These are phyloP conservation scores for Pestalotiopsis sp. DNA, from an alignment of 2,329 filamentous ascomycete species.

Conservation along the genomic window DNA sequence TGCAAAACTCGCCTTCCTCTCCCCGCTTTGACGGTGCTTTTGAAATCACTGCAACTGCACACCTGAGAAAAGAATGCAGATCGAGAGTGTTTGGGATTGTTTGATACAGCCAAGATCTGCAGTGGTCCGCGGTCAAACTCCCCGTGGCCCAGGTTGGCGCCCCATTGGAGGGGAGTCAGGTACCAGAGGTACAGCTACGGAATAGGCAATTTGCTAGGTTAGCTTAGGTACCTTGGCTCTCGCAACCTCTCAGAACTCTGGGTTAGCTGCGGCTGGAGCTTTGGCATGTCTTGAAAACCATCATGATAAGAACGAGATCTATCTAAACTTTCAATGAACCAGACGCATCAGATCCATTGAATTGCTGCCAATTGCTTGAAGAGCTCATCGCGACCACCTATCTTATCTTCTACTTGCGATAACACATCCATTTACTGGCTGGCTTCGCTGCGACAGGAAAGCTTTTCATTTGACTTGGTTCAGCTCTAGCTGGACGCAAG, in stretches of 20 bases:
- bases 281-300: background rate
- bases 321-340: background rate
- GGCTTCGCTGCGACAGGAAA: background rate
- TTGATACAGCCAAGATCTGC: background rate
- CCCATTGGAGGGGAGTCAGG: too few species aligned
- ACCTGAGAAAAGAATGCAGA: background rate
- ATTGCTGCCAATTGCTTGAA: background rate
- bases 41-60: background rate
- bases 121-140: background rate
- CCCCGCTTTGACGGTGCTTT: background rate
- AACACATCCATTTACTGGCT: background rate
- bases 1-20: background rate
- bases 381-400: background rate
- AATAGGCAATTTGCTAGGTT: background rate
- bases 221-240: background rate
- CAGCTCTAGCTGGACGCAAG: background rate
- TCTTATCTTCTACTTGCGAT: background rate
- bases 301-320: background rate
- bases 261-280: background rate
- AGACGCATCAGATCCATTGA: background rate
- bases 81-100: background rate
- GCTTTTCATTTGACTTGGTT: background rate
- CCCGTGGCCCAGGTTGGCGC: background rate
- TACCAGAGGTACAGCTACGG: background rate
- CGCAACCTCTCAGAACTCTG: background rate